phyloP scores from a whole-genome alignment of 164 flowering plant genomes.

The Stephania japonica region DNA sequence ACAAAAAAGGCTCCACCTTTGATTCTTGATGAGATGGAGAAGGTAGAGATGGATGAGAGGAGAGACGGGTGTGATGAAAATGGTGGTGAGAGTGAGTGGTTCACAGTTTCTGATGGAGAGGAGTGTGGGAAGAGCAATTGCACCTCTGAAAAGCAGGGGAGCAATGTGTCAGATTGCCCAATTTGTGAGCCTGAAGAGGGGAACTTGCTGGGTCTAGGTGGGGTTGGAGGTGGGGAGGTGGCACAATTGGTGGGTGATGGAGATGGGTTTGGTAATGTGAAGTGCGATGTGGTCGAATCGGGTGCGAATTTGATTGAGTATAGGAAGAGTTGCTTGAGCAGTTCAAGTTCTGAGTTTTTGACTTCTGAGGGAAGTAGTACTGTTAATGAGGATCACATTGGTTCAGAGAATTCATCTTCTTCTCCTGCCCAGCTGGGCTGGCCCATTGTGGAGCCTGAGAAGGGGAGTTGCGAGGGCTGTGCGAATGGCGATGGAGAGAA shows the following conservation, averaged over 20 bases:
- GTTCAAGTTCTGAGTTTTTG: slow-evolving; percentile 1
- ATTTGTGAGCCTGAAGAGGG: background rate
- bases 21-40: background rate
- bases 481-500: background rate
- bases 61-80: background rate
- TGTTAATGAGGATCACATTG: background rate
- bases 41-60: background rate
- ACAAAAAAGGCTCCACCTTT: background rate
- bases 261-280: background rate
- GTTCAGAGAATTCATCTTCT: slow-evolving; percentile 3
- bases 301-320: background rate
- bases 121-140: background rate
- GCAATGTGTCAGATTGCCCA: too few relatives aligned
- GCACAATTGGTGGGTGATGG: background rate
- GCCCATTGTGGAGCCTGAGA: background rate
- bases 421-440: slow-evolving; percentile 6
- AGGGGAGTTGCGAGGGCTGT: background rate
- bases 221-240: background rate
- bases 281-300: background rate
- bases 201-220: background rate
- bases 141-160: too few relatives aligned
- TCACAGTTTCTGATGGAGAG: background rate
- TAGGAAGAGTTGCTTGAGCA: background rate
- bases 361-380: background rate
- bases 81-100: slow-evolving; percentile 1